phyloP scores from a whole-genome alignment of 441 rosid species.

The Pelargonium cotyledonis region DNA sequence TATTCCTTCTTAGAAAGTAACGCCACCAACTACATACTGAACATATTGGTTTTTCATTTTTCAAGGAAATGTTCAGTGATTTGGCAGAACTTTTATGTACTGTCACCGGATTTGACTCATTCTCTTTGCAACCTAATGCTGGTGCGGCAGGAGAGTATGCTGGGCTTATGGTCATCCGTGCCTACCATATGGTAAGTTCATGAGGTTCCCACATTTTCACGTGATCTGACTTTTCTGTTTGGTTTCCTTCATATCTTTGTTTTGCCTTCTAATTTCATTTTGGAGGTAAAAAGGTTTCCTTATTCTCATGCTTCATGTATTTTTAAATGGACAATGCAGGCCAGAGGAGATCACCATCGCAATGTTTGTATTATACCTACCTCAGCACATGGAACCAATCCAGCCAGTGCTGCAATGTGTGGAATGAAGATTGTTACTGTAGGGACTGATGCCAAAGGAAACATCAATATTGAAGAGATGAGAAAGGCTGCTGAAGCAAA shows the following conservation, averaged over 20 bases:
- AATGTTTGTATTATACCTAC: constrained; percentile 94
- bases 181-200: constrained; percentile 66
- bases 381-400: constrained; percentile 98
- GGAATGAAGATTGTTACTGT: constrained; percentile 94
- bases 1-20: too few relatives aligned
- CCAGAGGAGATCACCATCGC: constrained; percentile 94
- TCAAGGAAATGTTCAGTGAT: constrained; percentile 80
- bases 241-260: neutral
- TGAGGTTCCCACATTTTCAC: neutral
- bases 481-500: constrained; percentile 88
- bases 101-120: constrained; percentile 89
- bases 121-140: constrained; percentile 98
- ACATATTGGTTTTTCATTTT: too few relatives aligned
- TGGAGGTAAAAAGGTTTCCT: too few relatives aligned
- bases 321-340: constrained; percentile 35
- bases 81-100: constrained; percentile 77
- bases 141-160: constrained; percentile 98
- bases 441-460: constrained; percentile 96
- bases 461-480: constrained; percentile 81
- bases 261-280: too few relatives aligned
- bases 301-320: neutral
- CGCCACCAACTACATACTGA: too few relatives aligned
- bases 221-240: neutral
- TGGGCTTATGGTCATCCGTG: constrained; percentile 97
- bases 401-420: constrained; percentile 98